Base-by-base conservation (phyloP, 164 flowering plant species). In the Aristolochia contorta region DNA sequence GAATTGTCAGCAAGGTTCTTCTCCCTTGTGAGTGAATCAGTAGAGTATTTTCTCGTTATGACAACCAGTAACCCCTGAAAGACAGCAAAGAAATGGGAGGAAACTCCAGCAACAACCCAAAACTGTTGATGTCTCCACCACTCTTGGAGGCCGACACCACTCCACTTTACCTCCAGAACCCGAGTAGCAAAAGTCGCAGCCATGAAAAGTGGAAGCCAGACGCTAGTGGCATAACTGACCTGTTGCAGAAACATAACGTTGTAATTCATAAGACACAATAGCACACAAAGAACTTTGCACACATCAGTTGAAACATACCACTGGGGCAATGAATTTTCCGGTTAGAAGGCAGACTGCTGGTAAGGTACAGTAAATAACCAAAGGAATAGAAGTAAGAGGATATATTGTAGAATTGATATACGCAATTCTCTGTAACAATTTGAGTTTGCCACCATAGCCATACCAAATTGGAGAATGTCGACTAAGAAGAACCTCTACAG, bases 391-490 rank as follows among this genome's bases (percentile, higher is more conserved):
- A 6, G 16, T 54, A 22, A 54, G 16, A 54, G 57, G 57, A 57
- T 75, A 72, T 14, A 62, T 58, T 12, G 65, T 67, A 20, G 74
- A 52, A 53, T 62, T 71, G 56, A 73, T 68, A 49, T 73, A 76
- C 21, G 77, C 71, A 37, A 74, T 24, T 48, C 54, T 59, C 53
- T 59, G 21, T 21, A 69, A 59, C 48, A 58, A 69, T 50, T 69
- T 69, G 25, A 74, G 61, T 41, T 66, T 65, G 56, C 74, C 69
- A 12, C 76, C 68, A 55, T 65, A 70, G 14, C 74, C 69, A 55
- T 72, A 69, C 72, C 71, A 77, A 21, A 77, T 65, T 12, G 78
- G 78, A 45, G 76, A 69, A 25, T 74, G 76, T 33, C 63, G 60
- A 59, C 75, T 74, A 54, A 77, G 23, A 37, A 74, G 58, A 27